Evolutionary conservation across 805 yeast genomes (phyloP).

Genomic region (Wickerhamomyces kurtzmanii): DNA sequence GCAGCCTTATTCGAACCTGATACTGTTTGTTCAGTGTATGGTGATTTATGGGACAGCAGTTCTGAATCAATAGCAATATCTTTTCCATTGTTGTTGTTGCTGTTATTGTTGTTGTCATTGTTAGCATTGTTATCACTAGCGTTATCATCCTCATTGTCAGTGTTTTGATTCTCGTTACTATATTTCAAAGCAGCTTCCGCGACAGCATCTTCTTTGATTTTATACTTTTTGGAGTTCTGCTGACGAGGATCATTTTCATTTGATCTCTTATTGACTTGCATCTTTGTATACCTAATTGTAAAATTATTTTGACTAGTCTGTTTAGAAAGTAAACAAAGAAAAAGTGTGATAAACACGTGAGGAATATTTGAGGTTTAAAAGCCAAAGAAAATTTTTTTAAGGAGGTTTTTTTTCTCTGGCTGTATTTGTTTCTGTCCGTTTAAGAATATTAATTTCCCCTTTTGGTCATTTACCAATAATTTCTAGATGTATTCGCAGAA

Average conservation of each 20-base stretch:
- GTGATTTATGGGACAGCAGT: slow-evolving; percentile 31
- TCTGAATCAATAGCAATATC: slow-evolving; percentile 35
- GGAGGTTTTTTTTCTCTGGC: too few relatives aligned
- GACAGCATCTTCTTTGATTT: slow-evolving; percentile 1
- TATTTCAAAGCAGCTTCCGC: slow-evolving; percentile 4
- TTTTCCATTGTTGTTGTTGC: too few relatives aligned
- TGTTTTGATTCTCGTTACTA: background rate
- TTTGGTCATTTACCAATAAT: slow-evolving; percentile 8
- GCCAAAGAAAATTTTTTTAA: too few relatives aligned
- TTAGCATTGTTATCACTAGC: slow-evolving; percentile 1
- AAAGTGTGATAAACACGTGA: too few relatives aligned
- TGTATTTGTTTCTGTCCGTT: slow-evolving; percentile 2
- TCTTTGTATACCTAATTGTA: slow-evolving; percentile 1
- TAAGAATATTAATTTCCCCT: slow-evolving; percentile 11
- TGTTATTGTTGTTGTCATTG: slow-evolving; percentile 3
- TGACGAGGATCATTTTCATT: background rate
- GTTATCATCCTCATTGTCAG: too few relatives aligned
- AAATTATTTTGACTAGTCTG: too few relatives aligned
- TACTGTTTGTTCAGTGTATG: too few relatives aligned
- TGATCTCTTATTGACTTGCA: slow-evolving; percentile 10
- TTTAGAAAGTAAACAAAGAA: too few relatives aligned
- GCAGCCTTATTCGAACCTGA: too few relatives aligned
- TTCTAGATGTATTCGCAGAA: too few relatives aligned
- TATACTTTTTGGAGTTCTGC: background rate
- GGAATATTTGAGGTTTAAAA: slow-evolving; percentile 7